Base-by-base conservation (phyloP, 441 rosid species). In the Pelargonium australe region DNA sequence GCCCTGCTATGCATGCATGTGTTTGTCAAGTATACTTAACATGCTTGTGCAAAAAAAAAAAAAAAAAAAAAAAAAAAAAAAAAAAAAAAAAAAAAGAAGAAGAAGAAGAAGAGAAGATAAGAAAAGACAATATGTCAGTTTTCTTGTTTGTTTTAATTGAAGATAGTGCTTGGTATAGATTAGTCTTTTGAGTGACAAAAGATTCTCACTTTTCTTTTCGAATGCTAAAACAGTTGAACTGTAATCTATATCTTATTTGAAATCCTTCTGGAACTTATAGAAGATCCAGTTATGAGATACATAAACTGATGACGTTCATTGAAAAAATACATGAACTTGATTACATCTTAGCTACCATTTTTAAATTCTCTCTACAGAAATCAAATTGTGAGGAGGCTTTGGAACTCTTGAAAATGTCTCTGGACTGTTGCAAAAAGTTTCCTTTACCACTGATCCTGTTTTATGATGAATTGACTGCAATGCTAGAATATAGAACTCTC, bases 321-420 rank as follows among this genome's bases (percentile, higher is more conserved):
- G 11, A 23, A 10, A 23, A 20, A 60, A 31, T 20, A 20, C 13
- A 10, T 60, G 23, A 40, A 40, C 43, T 40, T 40, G 43, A 6
- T 40, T 40, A 40, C 43, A 7, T 40, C 43, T 40, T 40, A 40
- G 10, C 43, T 40, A 40, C 64, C n/a, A 11, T 60, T 60, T 23
- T 60, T 25, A 19, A 20, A 60, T 5, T 23, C 11, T 60, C 4
- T 60, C 40, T 60, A 67, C 84, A 91, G 97, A 85, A 83, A 75
- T 79, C 88, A 70, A 84, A 83, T 68, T 77, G 81, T 79, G 83
- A 81, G 75, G 97, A 92, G 76, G 85, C 89, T 71, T 73, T 92
- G 86, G 95, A 88, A 75, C 95, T 92, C 73, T 75, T 92, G 73
- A 83, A 80, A 80, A 81, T 85, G 66, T 80, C 89, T 66, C 75